Conservation (phyloP, 805 yeast genomes). For the Saturnispora silvae region DNA sequence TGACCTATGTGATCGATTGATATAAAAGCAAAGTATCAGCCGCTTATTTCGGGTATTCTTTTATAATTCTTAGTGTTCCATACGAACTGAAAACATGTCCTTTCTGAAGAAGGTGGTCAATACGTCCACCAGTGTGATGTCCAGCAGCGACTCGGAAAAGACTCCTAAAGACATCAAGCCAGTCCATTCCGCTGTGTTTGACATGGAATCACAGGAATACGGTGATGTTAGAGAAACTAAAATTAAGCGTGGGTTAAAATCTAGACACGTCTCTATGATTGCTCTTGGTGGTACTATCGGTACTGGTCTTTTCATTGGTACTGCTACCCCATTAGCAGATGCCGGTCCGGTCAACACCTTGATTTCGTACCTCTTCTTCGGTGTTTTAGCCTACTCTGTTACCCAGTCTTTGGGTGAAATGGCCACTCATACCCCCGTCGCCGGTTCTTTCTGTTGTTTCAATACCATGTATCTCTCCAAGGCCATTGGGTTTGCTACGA, state of each 20-base stretch:
- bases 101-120: background rate
- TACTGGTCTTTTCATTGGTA: conserved; percentile 64
- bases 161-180: background rate
- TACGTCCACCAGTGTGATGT: background rate
- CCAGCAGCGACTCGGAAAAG: background rate
- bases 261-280: conserved; percentile 64
- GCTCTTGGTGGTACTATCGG: conserved; percentile 77
- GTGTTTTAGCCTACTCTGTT: conserved; percentile 51
- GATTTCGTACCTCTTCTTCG: conserved; percentile 57
- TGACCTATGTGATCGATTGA: too few relatives aligned
- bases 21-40: too few relatives aligned
- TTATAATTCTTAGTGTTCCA: too few relatives aligned
- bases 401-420: conserved; percentile 70
- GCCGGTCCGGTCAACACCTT: conserved; percentile 66
- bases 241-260: conserved; percentile 44
- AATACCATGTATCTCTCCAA: conserved; percentile 56
- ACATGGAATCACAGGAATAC: conserved; percentile 2
- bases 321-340: conserved; percentile 39
- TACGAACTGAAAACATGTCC: background rate
- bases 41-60: too few relatives aligned
- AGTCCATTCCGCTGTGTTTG: background rate
- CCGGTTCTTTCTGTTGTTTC: conserved; percentile 61
- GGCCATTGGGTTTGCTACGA: conserved; percentile 60
- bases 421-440: conserved; percentile 68
- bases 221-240: conserved; percentile 13